Base-by-base conservation (phyloP, 257 asterid species). In the Jacaranda mimosifolia region DNA sequence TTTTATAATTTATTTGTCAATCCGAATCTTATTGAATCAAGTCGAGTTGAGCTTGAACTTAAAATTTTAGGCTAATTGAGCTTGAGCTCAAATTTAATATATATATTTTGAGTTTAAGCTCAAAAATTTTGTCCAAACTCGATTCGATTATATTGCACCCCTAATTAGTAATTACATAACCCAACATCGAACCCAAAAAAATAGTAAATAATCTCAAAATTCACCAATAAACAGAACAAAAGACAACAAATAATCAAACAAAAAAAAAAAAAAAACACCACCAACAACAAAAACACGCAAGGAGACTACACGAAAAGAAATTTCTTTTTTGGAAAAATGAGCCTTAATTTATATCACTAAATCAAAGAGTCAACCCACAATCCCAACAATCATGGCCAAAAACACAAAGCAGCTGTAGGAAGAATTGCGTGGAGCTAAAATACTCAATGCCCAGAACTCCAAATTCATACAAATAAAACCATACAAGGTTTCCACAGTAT, bases 361-460 rank as follows among this genome's bases (percentile, higher is more conserved):
- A 73, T 19, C 7, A 4, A 68, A 68, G 32, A 79, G 38, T 11
- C 58, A 59, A 63, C 66, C 74, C 42, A 68, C 66, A 73, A 73
- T 66, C 65, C 72, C 87, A 55, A 45, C 42, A 78, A 79, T 51
- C 36, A 74, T 18, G 70, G 80, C 74, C 70, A 77, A 55, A 45
- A 70, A 82, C 9, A 79, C 55, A 39, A 12, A 18, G 59, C 83
- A 49, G 73, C 64, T 65, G 70, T 76, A 38, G 45, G 63, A 72
- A 7, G 48, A 78, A 71, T 71, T 67, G 77, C 82, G 64, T 62
- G 80, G 72, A 82, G 77, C 81, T 77, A 65, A 72, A 71, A 63
- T 35, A 21, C 49, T 49, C 15, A 21, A 17, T 46, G 17, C 35
- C 51, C 53, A 42, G 14, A 69, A 68, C 79, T 59, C 67, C 77